Base-by-base conservation (phyloP, 192 early-diverging fungal species). In the Mortierella claussenii region DNA sequence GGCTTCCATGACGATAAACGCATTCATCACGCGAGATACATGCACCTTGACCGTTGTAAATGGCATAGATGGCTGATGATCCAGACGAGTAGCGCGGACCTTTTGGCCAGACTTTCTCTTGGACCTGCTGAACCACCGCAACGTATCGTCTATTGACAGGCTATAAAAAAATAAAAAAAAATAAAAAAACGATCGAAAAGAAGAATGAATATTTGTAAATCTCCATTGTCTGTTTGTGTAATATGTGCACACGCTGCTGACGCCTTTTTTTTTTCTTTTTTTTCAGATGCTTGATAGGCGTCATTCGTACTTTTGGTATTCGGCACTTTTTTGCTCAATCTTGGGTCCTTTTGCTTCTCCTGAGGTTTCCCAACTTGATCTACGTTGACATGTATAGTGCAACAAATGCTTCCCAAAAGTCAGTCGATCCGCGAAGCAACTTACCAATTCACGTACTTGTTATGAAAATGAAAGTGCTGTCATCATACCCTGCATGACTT, bases 131-230 rank as follows among this genome's bases (percentile, higher is more conserved):
- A 76, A 76, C 65, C 58, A 59, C 17, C 63, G 58, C 26, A 76
- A 24, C 17, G 73, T 76, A 27, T 66, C 73, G 11, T 76, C 73
- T 56, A 76, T 56, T 9, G 73, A 65, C 32, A 76, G 24, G 23
- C 73, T 76, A 32, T 6, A 24, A 23, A 42, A 5, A 65, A 10
- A 21, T 33, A 23, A 21, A 31, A 43, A 24, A n/a, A n/a, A n/a
- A n/a, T n/a, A n/a, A n/a, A n/a, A n/a, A n/a, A n/a, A n/a, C n/a
- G n/a, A n/a, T n/a, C n/a, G n/a, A n/a, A n/a, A n/a, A n/a, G n/a
- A n/a, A n/a, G n/a, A n/a, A n/a, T n/a, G n/a, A n/a, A n/a, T n/a
- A n/a, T n/a, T n/a, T n/a, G n/a, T n/a, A n/a, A n/a, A n/a, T n/a
- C n/a, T n/a, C n/a, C n/a, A n/a, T n/a, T n/a, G n/a, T n/a, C n/a